Base-by-base conservation (phyloP, 768 basidiomycete species). In the Boletus tomentosulus region DNA sequence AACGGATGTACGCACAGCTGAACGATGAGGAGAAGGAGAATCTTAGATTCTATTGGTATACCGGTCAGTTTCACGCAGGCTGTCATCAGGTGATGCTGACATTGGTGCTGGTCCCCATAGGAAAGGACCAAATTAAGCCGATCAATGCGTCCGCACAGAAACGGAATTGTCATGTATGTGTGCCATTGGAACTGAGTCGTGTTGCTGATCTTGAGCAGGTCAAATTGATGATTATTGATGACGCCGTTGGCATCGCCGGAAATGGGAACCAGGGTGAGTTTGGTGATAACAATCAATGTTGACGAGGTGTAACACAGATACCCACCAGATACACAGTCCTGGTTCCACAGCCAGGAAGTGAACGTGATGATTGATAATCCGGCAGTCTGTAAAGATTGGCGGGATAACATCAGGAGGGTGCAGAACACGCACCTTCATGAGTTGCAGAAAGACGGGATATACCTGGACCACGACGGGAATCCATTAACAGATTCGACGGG, bases 291-390 rank as follows among this genome's bases (percentile, higher is more conserved):
- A 27, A 22, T 49, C 10, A 24, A 16, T 48, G 34, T n/a, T 47
- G 13, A 39, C 22, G 22, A 22, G 43, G 48, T 56, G 43, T 67
- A 30, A 39, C 35, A 37, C 19, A 8, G 10, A 38, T 27, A 10
- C 19, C 37, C 31, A 8, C 13, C 61, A 76, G 83, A 84, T 55
- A 78, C 82, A 7, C 86, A 87, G 61, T 80, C 78, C 5, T 87
- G 85, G 85, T 86, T 77, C 72, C 87, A 89, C 66, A 82, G 80
- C 41, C 82, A 85, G 55, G 87, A 89, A 60, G 74, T 82, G 59
- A 87, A 89, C 64, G 69, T 85, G 53, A 78, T 86, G 74, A 71
- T 85, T 43, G 83, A 85, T 64, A 78, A 74, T 24, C 67, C 73
- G n/a, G 68, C 72, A 37, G 70, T 84, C 48, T 78, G 81, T 46